Evolutionary conservation across 2,329 filamentous ascomycete species (phyloP), one percentile per base, ranked within the genome.

Genomic region (Fusarium sp.): DNA sequence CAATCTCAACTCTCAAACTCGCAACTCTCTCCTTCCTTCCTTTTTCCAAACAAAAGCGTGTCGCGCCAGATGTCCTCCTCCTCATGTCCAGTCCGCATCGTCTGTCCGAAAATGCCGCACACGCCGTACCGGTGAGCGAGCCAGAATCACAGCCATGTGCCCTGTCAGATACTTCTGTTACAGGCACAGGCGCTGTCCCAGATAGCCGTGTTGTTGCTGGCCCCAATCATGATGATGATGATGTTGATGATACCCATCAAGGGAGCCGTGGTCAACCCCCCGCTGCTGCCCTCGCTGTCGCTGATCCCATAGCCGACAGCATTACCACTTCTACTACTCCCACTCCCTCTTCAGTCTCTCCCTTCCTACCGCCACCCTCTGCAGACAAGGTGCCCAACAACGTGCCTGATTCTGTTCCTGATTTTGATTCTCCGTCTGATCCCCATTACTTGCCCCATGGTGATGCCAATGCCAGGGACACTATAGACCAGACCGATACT

Each of bases 81-180:
- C 85, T 84, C 86, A 88, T 88, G 86, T 88, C 85, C 81, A 85
- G 79, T 77, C 81, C 82, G 81, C 80, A 80, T 78, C 78, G 77
- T 78, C 79, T 81, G 77, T 79, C 79, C 81, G 84, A 86, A 85
- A 84, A 87, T 87, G 84, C 84, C 85, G 83, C 85, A 85, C 77
- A 76, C 77, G 78, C 82, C 78, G 81, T 79, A 77, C 77, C 79
- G 77, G 78, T 85, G 80, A 84, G 78, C 78, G 77, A 71, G 60
- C 64, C 59, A 68, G 67, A 60, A 66, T 48, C 51, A 37, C 29
- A 54, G 30, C 60, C 60, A 62, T 63, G 61, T 63, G 67, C 53
- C 67, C 56, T 67, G 66, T 49, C 67, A 69, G 67, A 66, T 67
- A 61, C 56, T 69, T 69, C 61, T 67, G 62, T 55, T 61, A 40